These are phyloP conservation scores for Dryas octopetala DNA, from an alignment of 306 rosid genomes.

Conservation along the genomic window DNA sequence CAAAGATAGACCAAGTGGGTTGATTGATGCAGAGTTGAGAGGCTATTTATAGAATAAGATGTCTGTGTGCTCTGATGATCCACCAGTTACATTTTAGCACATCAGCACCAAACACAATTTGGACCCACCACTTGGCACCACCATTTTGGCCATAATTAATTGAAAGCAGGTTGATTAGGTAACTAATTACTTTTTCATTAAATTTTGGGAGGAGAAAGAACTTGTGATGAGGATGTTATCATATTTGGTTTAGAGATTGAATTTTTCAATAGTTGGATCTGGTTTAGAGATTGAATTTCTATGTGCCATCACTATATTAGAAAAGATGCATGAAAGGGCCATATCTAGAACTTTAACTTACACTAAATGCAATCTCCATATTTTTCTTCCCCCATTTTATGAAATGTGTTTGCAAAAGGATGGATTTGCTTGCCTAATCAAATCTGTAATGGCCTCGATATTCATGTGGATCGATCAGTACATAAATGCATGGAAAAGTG, in stretches of 20 bases:
- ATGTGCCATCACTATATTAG: background rate
- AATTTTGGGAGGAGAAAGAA: background rate
- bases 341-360: conserved; percentile 1
- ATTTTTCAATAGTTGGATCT: too few relatives aligned
- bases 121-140: conserved; percentile 24
- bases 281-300: background rate
- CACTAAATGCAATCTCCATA: conserved; percentile 5
- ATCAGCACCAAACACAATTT: conserved; percentile 10
- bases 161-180: background rate
- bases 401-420: background rate
- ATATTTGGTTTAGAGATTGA: background rate
- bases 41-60: conserved; percentile 4
- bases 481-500: background rate
- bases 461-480: background rate
- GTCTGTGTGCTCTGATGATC: conserved; percentile 5
- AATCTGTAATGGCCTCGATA: background rate
- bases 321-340: conserved; percentile 7
- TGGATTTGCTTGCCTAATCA: background rate
- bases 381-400: background rate
- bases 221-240: background rate
- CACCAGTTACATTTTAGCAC: background rate
- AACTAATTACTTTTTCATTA: background rate
- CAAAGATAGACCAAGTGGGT: background rate
- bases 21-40: conserved; percentile 7
- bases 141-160: background rate